A percentile compares a stretch with the other conserved stretches of the same genome.
Conservation (phyloP, 2,329 filamentous ascomycete genomes). For the Cercospora beticola region DNA sequence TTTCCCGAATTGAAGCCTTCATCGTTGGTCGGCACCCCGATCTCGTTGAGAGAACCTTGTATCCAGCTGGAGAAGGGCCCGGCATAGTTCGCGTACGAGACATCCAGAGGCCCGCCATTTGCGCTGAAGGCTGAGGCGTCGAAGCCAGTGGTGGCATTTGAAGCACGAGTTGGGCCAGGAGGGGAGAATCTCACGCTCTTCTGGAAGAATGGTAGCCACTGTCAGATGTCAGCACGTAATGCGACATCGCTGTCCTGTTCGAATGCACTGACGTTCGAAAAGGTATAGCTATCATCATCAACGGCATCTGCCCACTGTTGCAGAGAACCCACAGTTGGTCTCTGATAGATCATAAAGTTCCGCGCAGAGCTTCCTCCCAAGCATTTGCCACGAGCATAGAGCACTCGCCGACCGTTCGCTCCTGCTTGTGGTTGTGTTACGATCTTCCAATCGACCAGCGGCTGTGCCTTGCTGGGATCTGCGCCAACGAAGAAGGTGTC, state of each 20-base stretch:
- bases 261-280: background rate
- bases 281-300: conserved; percentile 35
- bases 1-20: conserved; percentile 22
- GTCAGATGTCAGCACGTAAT: conserved; percentile 23
- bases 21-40: conserved; percentile 16
- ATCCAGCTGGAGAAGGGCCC: conserved; percentile 20
- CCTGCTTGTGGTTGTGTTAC: conserved; percentile 31
- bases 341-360: conserved; percentile 28
- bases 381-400: conserved; percentile 35
- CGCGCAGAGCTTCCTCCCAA: conserved; percentile 29
- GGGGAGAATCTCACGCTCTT: conserved; percentile 27
- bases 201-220: conserved; percentile 33
- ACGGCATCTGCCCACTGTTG: conserved; percentile 37
- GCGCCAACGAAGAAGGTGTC: conserved; percentile 8
- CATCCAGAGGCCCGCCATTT: conserved; percentile 36
- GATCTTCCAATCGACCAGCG: conserved; percentile 23
- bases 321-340: conserved; percentile 13
- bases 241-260: background rate
- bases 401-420: conserved; percentile 16
- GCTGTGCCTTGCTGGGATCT: conserved; percentile 7
- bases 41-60: conserved; percentile 13
- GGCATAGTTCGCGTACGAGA: conserved; percentile 34
- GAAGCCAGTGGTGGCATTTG: conserved; percentile 20
- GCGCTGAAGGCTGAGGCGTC: conserved; percentile 18
- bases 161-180: conserved; percentile 13